Percentiles rank a stretch among this genome's conserved stretches.
phyloP scores from a whole-genome alignment of 2,329 filamentous ascomycete genomes.

The Claviceps africana region DNA sequence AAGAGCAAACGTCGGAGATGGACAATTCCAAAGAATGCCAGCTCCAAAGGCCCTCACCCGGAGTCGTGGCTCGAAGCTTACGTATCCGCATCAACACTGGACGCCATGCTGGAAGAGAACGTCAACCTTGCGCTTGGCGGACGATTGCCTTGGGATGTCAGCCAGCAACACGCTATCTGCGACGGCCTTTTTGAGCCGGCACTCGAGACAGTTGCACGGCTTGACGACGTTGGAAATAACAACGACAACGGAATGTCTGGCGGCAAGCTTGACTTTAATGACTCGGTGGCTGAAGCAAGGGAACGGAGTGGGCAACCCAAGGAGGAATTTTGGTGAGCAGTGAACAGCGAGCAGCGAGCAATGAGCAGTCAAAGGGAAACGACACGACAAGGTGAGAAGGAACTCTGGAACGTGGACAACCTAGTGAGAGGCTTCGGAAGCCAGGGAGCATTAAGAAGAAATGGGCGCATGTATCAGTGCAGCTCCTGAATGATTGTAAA shows the following conservation, averaged over 20 bases:
- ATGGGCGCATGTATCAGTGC: no score
- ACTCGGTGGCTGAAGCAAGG: neutral
- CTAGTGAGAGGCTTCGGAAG: neutral
- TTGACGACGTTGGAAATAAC: slow-evolving; percentile 17
- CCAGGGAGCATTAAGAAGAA: neutral
- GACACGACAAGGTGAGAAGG: neutral
- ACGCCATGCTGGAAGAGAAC: slow-evolving; percentile 14
- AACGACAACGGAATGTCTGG: slow-evolving; percentile 14
- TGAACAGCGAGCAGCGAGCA: neutral
- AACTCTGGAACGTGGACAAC: neutral
- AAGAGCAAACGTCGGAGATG: slow-evolving; percentile 4
- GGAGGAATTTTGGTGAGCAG: slow-evolving; percentile 6
- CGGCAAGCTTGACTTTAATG: neutral
- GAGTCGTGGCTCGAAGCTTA: slow-evolving; percentile 16
- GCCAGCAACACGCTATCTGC: slow-evolving; percentile 12
- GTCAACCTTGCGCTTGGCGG: slow-evolving; percentile 14
- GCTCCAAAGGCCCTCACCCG: neutral
- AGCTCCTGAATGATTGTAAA: no score
- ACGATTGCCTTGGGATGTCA: slow-evolving; percentile 11
- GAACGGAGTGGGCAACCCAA: neutral
- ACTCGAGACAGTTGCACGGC: slow-evolving; percentile 16
- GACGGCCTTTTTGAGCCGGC: slow-evolving; percentile 15
- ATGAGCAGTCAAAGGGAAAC: neutral
- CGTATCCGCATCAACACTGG: slow-evolving; percentile 12
- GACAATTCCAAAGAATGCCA: neutral